Conservation (phyloP, 805 yeast genomes). For the Jamesozyma piceae region DNA sequence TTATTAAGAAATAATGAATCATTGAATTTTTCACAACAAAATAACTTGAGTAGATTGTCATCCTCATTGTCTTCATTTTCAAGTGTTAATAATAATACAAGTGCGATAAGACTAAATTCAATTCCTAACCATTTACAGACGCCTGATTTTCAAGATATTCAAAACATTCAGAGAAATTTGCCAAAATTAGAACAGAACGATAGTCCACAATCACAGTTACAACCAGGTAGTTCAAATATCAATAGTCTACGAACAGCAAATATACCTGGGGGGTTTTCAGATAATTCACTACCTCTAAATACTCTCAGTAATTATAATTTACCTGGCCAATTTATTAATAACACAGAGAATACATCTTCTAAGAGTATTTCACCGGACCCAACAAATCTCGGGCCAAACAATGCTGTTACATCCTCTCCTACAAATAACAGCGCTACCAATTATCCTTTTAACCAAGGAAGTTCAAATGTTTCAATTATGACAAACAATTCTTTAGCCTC, state of each 20-base stretch:
- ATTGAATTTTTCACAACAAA: neutral
- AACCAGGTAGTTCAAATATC: neutral
- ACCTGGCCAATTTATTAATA: neutral
- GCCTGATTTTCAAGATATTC: neutral
- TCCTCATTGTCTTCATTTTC: neutral
- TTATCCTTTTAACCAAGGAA: too few relatives aligned
- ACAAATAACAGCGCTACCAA: too few relatives aligned
- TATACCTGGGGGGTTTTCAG: neutral
- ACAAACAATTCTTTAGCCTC: conserved; percentile 6
- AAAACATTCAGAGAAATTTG: neutral
- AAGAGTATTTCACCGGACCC: neutral
- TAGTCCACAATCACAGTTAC: neutral
- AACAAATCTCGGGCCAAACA: neutral
- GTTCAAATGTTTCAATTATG: too few relatives aligned
- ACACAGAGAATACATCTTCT: neutral
- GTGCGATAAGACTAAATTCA: neutral
- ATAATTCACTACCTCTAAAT: too few relatives aligned
- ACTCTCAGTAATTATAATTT: neutral
- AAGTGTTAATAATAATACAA: neutral
- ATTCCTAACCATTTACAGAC: neutral
- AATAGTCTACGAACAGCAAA: too few relatives aligned
- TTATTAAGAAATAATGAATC: conserved; percentile 6
- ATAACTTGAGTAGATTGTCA: neutral
- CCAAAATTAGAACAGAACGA: conserved; percentile 1
- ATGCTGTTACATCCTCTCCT: neutral